Conservation (phyloP, 1,139 yeast genomes). For the Kodamaea ohmeri region DNA sequence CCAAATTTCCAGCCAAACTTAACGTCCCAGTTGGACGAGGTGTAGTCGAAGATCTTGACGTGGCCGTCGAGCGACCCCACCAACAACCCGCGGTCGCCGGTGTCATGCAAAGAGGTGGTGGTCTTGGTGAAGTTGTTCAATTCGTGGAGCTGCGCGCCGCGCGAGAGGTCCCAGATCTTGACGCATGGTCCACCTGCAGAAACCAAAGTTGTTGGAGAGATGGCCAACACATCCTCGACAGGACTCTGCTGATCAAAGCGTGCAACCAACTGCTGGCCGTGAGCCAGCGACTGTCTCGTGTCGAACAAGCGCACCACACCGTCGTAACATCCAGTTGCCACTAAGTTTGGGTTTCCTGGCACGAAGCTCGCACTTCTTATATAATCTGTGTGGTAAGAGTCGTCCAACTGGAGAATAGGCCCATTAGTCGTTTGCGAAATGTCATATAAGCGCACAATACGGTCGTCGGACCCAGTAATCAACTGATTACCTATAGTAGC, state of each 20-base stretch:
- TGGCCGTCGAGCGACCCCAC: conserved; percentile 98
- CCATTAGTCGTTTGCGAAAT: conserved; percentile 67
- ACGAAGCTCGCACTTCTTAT: conserved; percentile 79
- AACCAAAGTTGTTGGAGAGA: conserved; percentile 75
- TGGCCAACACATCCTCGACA: conserved; percentile 81
- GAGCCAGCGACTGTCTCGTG: conserved; percentile 54
- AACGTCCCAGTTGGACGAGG: conserved; percentile 75
- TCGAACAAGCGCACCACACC: conserved; percentile 86
- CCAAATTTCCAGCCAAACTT: conserved; percentile 98
- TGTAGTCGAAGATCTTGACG: conserved; percentile 86
- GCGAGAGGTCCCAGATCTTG: conserved; percentile 88
- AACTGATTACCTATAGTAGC: conserved; percentile 69
- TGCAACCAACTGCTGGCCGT: conserved; percentile 47
- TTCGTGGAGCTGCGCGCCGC: conserved; percentile 62
- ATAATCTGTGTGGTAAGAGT: conserved; percentile 75
- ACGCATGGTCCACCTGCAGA: conserved; percentile 86
- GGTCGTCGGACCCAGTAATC: conserved; percentile 89
- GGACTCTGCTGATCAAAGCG: conserved; percentile 51
- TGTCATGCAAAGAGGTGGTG: conserved; percentile 76
- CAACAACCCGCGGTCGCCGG: conserved; percentile 69
- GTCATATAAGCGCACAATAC: conserved; percentile 83
- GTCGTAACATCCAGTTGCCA: conserved; percentile 94
- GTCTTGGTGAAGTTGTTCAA: conserved; percentile 87
- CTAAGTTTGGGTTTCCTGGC: conserved; percentile 67
- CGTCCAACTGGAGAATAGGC: conserved; percentile 66